phyloP scores from a whole-genome alignment of 2,329 filamentous ascomycete species.

The Neobulgaria alba region DNA sequence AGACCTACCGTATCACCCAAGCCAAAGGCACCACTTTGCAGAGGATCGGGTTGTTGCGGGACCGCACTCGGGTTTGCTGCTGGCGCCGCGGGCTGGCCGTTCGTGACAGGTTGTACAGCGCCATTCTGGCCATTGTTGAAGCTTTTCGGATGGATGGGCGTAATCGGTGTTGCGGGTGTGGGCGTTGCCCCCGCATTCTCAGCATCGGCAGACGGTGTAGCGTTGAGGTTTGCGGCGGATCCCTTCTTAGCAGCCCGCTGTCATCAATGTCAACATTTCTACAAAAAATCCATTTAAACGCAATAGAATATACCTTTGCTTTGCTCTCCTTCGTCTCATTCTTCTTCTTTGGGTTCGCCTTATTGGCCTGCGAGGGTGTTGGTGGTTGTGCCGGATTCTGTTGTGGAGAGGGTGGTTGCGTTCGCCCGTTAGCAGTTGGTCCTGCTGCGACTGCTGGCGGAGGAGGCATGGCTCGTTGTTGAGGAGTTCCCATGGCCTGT shows the following conservation, averaged over 20 bases:
- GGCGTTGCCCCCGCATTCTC: constrained; percentile 52
- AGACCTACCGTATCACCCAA: constrained; percentile 34
- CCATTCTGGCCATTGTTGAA: constrained; percentile 41
- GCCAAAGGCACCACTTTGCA: constrained; percentile 38
- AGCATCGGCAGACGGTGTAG: constrained; percentile 50
- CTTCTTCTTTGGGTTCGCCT: constrained; percentile 73
- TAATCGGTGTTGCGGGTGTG: constrained; percentile 56
- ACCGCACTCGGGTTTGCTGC: constrained; percentile 34
- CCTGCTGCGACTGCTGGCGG: constrained; percentile 47
- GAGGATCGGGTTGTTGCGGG: constrained; percentile 37
- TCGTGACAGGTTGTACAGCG: constrained; percentile 34
- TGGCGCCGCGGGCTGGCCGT: constrained; percentile 33
- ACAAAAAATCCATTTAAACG: constrained; percentile 27
- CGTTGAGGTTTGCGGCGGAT: constrained; percentile 46
- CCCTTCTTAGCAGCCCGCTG: constrained; percentile 46
- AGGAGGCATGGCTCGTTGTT: constrained; percentile 62
- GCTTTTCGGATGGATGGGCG: constrained; percentile 43
- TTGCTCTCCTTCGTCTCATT: constrained; percentile 76
- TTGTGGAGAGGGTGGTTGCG: constrained; percentile 53
- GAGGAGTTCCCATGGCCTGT: constrained; percentile 49
- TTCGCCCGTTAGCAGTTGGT: constrained; percentile 45
- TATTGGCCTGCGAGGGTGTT: constrained; percentile 65
- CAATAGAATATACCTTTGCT: constrained; percentile 49
- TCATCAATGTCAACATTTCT: constrained; percentile 29
- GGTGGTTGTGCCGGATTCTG: constrained; percentile 57